A percentile compares a stretch with the other conserved stretches of the same genome.
Evolutionary conservation across 2,329 filamentous ascomycete genomes (phyloP).

Genomic region (Cordyceps fumosorosea): DNA sequence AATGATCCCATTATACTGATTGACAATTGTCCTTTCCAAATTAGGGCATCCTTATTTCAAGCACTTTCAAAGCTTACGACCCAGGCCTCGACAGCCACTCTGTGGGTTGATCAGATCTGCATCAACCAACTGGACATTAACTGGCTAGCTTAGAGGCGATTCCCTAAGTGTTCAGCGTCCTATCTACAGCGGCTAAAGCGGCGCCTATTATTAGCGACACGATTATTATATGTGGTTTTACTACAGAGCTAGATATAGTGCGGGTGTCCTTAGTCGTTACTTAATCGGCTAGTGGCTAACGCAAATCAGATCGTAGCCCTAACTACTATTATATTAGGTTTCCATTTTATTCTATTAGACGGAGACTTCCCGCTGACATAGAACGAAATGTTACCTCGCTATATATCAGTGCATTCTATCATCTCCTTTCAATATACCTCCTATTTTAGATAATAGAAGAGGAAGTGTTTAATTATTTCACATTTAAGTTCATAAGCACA

Average conservation of each 20-base stretch:
- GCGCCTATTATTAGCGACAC: background rate
- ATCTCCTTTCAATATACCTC: background rate
- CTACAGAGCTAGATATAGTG: background rate
- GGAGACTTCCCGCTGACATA: background rate
- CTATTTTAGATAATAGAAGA: background rate
- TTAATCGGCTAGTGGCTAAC: background rate
- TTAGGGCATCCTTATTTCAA: no score
- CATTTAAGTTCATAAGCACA: background rate
- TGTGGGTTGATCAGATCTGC: no score
- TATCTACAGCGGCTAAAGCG: no score
- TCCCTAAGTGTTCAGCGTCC: constrained; percentile 1
- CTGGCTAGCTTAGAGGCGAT: background rate
- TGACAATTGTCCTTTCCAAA: no score
- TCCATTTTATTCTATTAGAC: background rate
- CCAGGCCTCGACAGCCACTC: no score
- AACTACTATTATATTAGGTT: background rate
- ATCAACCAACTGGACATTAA: no score
- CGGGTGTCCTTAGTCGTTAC: background rate
- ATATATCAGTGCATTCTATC: background rate
- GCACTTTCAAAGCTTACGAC: no score
- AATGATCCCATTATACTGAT: no score
- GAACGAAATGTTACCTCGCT: background rate
- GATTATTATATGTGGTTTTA: background rate
- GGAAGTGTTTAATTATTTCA: background rate
- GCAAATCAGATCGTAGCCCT: background rate